Base-by-base conservation (phyloP, 164 flowering plant genomes). In the Berberis thunbergii region DNA sequence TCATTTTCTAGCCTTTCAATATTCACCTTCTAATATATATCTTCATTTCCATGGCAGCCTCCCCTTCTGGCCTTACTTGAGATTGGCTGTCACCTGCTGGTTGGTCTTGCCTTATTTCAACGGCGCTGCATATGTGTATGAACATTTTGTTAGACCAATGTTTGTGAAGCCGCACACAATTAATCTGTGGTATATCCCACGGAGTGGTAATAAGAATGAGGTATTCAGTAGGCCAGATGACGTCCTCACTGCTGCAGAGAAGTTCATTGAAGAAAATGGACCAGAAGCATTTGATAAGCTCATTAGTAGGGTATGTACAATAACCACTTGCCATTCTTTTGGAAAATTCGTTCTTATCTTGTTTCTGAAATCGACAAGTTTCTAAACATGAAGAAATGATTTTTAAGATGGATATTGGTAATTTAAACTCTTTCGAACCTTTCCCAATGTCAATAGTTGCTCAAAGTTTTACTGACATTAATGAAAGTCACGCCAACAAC, bases 81-180 rank as follows among this genome's bases (percentile, higher is more conserved):
- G 88, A 80, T 77, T 93, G 64, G 55, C 77, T 7, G 69, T 67
- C 1, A 77, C 81, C 6, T 85, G 96, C 80, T 93, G 98, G 98
- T 73, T 93, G 76, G 96, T 93, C 13, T 71, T 93, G 45, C 98
- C 98, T 3, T 74, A 83, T 56, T 93, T 93, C 84, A 85, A 76
- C 67, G 98, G 97, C 1, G 97, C 97, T 57, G 88, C 97, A 3
- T 79, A 90, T 71, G 90, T 93, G 0, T 90, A 90, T 57, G 70
- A 81, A 70, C 78, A 72, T 66, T 89, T 74, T 70, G 75, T 92
- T 12, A 79, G 97, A 62, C 96, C 96, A 26, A 76, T 80, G 71
- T 86, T 80, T 68, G 72, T 77, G 76, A 82, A 82, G 71, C 86
- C 84, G 12, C 80, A 76, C 69, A 71, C 75, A 56, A 50, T 79